Evolutionary conservation across 164 flowering plant genomes (phyloP).

Genomic region (Vitis riparia): DNA sequence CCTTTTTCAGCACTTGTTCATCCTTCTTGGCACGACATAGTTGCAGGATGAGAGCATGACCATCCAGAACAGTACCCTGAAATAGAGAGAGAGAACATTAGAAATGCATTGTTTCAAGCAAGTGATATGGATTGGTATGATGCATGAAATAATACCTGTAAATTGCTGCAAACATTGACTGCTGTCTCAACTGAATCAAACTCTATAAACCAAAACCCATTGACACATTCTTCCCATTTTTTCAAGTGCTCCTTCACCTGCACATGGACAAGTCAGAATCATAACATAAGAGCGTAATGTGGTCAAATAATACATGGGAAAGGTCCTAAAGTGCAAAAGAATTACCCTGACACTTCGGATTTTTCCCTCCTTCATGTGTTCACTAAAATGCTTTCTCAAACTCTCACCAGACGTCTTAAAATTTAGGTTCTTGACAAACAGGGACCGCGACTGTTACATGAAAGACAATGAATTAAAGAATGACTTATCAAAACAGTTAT

Average conservation of each 20-base stretch:
- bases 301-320: neutral
- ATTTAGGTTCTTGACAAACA: conserved; percentile 86
- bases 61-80: conserved; percentile 91
- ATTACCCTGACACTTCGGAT: conserved; percentile 78
- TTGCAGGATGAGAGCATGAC: conserved; percentile 90
- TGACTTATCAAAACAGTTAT: neutral
- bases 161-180: conserved; percentile 61
- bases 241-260: conserved; percentile 89
- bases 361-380: conserved; percentile 65
- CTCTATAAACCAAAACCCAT: conserved; percentile 92
- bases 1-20: conserved; percentile 39
- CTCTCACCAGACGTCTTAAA: conserved; percentile 79
- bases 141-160: conserved; percentile 55
- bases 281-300: conserved; percentile 6
- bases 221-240: conserved; percentile 86
- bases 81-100: conserved; percentile 9
- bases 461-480: conserved; percentile 1
- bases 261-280: conserved; percentile 10
- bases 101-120: neutral
- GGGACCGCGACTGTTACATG: conserved; percentile 73
- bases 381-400: conserved; percentile 67
- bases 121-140: neutral
- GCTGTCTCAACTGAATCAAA: conserved; percentile 90
- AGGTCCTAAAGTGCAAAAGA: neutral
- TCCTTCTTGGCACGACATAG: conserved; percentile 73